A percentile compares a stretch with the other conserved stretches of the same genome.
Evolutionary conservation across 192 early-diverging fungal species (phyloP).

Genomic region (Anaeromyces robustus): DNA sequence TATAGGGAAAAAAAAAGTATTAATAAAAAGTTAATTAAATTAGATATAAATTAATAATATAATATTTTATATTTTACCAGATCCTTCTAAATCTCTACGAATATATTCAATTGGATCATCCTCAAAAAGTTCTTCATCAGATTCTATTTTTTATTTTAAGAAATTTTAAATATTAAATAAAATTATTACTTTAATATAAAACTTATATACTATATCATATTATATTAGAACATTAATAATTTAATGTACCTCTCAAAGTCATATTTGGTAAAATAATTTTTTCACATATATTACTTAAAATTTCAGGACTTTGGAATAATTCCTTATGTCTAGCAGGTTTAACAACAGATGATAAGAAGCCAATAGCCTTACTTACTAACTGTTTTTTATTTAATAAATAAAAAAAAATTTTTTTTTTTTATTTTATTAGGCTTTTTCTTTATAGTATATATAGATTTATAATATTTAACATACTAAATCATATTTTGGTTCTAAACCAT

Average conservation of each 20-base stretch:
- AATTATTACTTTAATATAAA: no score
- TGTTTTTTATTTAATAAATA: slow-evolving; percentile 4
- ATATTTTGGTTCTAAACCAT: slow-evolving; percentile 54
- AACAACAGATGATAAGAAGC: slow-evolving; percentile 76
- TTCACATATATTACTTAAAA: slow-evolving; percentile 70
- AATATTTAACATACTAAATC: slow-evolving; percentile 39
- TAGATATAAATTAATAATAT: not conserved
- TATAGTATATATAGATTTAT: no score
- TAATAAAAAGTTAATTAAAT: not conserved
- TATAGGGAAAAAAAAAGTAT: not conserved
- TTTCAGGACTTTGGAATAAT: slow-evolving; percentile 57
- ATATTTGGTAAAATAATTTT: slow-evolving; percentile 88
- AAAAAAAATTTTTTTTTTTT: not conserved
- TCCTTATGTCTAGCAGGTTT: slow-evolving; percentile 48
- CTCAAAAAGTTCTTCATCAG: slow-evolving; percentile 89
- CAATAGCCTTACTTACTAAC: slow-evolving; percentile 79
- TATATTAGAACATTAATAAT: no score
- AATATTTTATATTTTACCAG: slow-evolving; percentile 20
- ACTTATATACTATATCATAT: no score
- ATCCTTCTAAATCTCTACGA: slow-evolving; percentile 79
- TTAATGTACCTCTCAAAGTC: slow-evolving; percentile 53
- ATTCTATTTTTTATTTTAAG: slow-evolving; percentile 26
- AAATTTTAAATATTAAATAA: no score
- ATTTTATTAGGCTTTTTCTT: no score
- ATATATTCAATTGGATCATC: slow-evolving; percentile 95